These are phyloP conservation scores for Lolium perenne DNA, from an alignment of 176 grass and related monocot species.

Conservation along the genomic window DNA sequence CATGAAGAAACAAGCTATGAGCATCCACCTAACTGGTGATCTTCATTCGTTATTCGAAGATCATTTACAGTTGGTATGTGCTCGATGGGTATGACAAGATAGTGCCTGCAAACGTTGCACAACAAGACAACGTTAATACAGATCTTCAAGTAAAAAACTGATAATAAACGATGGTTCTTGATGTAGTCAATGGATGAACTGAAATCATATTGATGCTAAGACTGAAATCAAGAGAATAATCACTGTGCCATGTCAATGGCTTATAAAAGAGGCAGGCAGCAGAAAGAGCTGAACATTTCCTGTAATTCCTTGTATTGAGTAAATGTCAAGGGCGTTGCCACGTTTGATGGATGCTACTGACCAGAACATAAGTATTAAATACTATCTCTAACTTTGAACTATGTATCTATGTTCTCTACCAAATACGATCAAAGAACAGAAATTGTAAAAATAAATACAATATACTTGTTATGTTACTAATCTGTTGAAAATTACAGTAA, in stretches of 20 bases:
- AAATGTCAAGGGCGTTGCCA: background rate
- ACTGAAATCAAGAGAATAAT: background rate
- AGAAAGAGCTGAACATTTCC: constrained; percentile 15
- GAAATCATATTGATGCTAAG: background rate
- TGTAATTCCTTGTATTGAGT: background rate
- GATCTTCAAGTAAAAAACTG: too few species aligned
- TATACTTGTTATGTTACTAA: background rate
- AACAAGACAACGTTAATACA: background rate
- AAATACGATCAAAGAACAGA: background rate
- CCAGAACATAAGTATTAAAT: background rate
- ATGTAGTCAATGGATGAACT: background rate
- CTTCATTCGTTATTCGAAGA: constrained; percentile 59
- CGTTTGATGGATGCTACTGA: background rate
- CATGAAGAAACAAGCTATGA: constrained; percentile 36
- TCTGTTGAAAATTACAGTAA: background rate
- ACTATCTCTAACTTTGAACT: constrained; percentile 5
- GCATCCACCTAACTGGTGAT: constrained; percentile 75
- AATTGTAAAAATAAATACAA: background rate
- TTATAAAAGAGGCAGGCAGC: background rate
- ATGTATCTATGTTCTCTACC: background rate
- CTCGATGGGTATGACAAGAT: constrained; percentile 85
- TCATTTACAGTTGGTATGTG: constrained; percentile 79
- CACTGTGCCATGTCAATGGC: background rate
- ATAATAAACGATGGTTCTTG: background rate
- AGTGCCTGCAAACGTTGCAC: constrained; percentile 62